A percentile compares a stretch with the other conserved stretches of the same genome.
Evolutionary conservation across 2,329 filamentous ascomycete species (phyloP).

Genomic region (Colletotrichum gigasporum): DNA sequence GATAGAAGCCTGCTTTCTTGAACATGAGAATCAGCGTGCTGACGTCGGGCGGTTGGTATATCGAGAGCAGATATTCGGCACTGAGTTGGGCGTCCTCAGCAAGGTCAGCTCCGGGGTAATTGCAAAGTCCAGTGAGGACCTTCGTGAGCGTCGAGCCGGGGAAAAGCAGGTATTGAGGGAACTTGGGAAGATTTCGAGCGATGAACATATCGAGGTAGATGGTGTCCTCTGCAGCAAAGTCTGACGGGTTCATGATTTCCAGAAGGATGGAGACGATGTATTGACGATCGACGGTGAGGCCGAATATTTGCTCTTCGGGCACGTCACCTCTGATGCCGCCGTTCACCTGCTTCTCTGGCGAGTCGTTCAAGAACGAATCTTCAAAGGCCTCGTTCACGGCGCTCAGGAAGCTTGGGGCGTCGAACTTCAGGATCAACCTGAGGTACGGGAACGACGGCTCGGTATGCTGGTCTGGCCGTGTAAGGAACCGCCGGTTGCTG

Average conservation of each 20-base stretch:
- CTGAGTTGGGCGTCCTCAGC: slow-evolving; percentile 97
- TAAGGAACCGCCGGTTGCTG: slow-evolving; percentile 68
- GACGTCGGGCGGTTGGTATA: slow-evolving; percentile 90
- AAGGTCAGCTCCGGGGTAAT: slow-evolving; percentile 81
- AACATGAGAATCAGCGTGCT: slow-evolving; percentile 80
- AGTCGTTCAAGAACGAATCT: slow-evolving; percentile 89
- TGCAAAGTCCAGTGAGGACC: slow-evolving; percentile 83
- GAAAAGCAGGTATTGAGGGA: slow-evolving; percentile 92
- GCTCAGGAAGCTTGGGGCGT: slow-evolving; percentile 91
- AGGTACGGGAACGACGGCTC: slow-evolving; percentile 89
- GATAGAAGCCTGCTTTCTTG: slow-evolving; percentile 83
- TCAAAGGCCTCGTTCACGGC: slow-evolving; percentile 98
- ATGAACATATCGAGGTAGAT: slow-evolving; percentile 99
- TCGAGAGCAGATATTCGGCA: slow-evolving; percentile 91
- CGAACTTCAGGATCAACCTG: slow-evolving; percentile 84
- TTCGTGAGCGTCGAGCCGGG: slow-evolving; percentile 86
- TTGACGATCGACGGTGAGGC: slow-evolving; percentile 84
- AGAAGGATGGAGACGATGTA: slow-evolving; percentile 91
- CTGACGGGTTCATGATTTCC: slow-evolving; percentile 83
- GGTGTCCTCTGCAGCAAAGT: slow-evolving; percentile 82
- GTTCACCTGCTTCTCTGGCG: slow-evolving; percentile 69
- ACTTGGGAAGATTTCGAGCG: slow-evolving; percentile 94
- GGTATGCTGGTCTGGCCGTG: slow-evolving; percentile 61
- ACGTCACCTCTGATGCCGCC: slow-evolving; percentile 61
- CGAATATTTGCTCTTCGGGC: slow-evolving; percentile 73